Conservation (phyloP, 116 monocot genomes). For the Iris pallida region DNA sequence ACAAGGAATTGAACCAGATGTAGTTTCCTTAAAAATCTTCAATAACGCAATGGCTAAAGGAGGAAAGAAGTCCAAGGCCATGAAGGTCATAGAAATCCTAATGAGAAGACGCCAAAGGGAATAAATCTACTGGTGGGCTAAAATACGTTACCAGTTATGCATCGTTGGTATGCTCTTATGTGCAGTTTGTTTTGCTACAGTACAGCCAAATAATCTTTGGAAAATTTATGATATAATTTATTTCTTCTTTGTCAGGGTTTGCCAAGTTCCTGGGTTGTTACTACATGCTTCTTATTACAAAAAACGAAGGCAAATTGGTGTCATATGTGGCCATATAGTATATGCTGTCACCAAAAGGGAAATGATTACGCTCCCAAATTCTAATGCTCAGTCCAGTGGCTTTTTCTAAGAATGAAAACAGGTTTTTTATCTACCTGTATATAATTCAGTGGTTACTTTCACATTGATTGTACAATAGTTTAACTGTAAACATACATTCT, state of each 20-base stretch:
- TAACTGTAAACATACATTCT: too few species aligned
- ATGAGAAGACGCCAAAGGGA: constrained; percentile 51
- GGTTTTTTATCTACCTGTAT: constrained; percentile 12
- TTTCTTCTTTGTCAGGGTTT: constrained; percentile 29
- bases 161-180: constrained; percentile 60
- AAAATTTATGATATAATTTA: not conserved
- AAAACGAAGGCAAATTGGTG: constrained; percentile 46
- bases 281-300: constrained; percentile 63
- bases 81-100: constrained; percentile 27
- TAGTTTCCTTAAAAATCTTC: constrained; percentile 28
- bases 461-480: not conserved
- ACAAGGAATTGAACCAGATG: constrained; percentile 35
- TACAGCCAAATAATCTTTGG: too few species aligned
- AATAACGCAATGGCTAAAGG: constrained; percentile 22
- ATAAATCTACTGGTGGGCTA: constrained; percentile 77
- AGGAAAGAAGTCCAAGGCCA: constrained; percentile 27
- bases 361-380: constrained; percentile 38
- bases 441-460: not conserved
- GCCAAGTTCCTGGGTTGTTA: constrained; percentile 59
- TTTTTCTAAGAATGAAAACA: constrained; percentile 37
- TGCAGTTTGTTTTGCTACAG: not conserved
- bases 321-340: constrained; percentile 47
- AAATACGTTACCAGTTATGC: constrained; percentile 78
- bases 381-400: constrained; percentile 16
- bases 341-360: constrained; percentile 50